Evolutionary conservation across 148 eudicot species (phyloP).

Genomic region (Chenopodium suecicum): DNA sequence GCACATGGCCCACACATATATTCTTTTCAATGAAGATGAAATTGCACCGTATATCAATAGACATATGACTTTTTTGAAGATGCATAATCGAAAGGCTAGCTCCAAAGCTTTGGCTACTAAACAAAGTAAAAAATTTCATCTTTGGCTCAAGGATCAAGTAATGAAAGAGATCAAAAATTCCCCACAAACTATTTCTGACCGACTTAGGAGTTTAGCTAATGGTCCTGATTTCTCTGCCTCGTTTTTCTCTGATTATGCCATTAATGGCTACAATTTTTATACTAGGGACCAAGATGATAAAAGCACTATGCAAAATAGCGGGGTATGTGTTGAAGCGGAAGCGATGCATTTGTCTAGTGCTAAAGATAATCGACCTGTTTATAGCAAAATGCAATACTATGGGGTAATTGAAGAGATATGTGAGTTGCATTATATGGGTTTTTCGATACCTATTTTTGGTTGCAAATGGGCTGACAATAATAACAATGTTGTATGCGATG

Average conservation of each 20-base stretch:
- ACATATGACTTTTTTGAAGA: neutral
- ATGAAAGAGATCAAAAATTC: neutral
- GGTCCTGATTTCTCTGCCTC: neutral
- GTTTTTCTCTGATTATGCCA: no score
- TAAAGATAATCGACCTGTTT: neutral
- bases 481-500: neutral
- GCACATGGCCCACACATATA: conserved; percentile 11
- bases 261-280: conserved; percentile 2
- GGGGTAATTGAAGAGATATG: conserved; percentile 3
- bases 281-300: neutral
- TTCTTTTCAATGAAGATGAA: conserved; percentile 12
- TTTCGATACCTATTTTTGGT: neutral
- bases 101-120: neutral
- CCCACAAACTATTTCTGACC: neutral
- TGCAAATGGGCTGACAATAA: conserved; percentile 5
- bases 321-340: neutral
- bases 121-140: neutral
- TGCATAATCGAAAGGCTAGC: neutral
- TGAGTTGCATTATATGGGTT: neutral
- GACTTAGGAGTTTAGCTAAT: neutral
- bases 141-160: conserved; percentile 6
- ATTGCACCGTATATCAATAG: neutral
- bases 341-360: neutral
- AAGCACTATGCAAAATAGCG: conserved; percentile 5
- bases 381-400: neutral